Evolutionary conservation across 1,284 basidiomycete genomes (phyloP).

Genomic region (Phylloboletellus chloephorus): DNA sequence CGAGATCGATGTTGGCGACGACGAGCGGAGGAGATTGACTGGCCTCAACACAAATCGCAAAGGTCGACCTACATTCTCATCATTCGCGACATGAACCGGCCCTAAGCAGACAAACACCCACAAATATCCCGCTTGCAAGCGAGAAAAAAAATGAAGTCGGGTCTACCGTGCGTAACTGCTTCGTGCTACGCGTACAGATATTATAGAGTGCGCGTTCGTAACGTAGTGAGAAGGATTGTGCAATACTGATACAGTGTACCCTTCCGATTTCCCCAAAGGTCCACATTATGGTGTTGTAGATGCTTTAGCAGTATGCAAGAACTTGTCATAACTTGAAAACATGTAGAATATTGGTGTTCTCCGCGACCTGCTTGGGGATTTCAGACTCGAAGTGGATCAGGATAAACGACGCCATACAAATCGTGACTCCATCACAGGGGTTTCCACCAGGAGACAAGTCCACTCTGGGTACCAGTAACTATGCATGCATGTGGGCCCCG

Average conservation of each 20-base stretch:
- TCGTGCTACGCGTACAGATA: conserved; percentile 21
- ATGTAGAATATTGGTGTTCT: conserved; percentile 4
- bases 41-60: conserved; percentile 27
- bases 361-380: background rate
- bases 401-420: conserved; percentile 10
- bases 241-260: conserved; percentile 31
- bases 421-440: conserved; percentile 35
- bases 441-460: conserved; percentile 53
- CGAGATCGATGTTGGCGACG: conserved; percentile 27
- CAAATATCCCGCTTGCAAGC: conserved; percentile 17
- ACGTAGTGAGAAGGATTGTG: conserved; percentile 21
- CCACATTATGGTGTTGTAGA: conserved; percentile 27
- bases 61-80: conserved; percentile 15
- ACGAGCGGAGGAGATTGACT: conserved; percentile 27
- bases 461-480: conserved; percentile 51
- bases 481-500: conserved; percentile 40
- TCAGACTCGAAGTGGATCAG: conserved; percentile 2
- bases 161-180: too few relatives aligned
- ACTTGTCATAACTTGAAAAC: conserved; percentile 17
- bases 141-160: background rate
- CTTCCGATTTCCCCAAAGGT: conserved; percentile 11
- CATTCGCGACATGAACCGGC: conserved; percentile 28
- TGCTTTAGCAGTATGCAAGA: conserved; percentile 32
- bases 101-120: conserved; percentile 32
- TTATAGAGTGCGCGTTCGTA: conserved; percentile 23